A percentile compares a stretch with the other conserved stretches of the same genome.
Evolutionary conservation across 164 flowering plant species (phyloP).

Genomic region (Nymphaea colorata): DNA sequence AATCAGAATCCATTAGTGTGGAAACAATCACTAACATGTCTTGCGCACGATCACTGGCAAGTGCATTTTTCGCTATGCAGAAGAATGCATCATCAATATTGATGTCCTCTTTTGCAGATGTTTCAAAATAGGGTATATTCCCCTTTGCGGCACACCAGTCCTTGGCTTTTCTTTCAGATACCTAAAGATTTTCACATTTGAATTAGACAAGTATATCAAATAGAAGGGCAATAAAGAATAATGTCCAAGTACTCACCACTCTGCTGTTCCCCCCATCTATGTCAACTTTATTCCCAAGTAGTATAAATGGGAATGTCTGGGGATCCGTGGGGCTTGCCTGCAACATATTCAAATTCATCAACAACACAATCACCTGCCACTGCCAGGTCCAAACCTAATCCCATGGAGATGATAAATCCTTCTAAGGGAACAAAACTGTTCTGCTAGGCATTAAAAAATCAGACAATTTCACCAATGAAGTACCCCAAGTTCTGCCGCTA

Average conservation of each 20-base stretch:
- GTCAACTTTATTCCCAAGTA: constrained; percentile 89
- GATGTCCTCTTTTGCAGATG: constrained; percentile 85
- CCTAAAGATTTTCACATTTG: constrained; percentile 30
- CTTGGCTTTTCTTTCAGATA: constrained; percentile 89
- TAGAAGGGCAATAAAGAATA: background rate
- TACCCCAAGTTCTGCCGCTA: too few relatives aligned
- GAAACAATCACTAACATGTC: constrained; percentile 62
- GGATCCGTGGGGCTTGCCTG: constrained; percentile 86
- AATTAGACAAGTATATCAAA: background rate
- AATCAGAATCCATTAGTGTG: background rate
- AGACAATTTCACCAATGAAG: too few relatives aligned
- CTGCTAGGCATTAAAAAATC: too few relatives aligned
- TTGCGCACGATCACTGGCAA: constrained; percentile 65
- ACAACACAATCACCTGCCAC: too few relatives aligned
- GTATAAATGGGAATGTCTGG: constrained; percentile 68
- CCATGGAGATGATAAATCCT: too few relatives aligned
- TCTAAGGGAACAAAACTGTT: too few relatives aligned
- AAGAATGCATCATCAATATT: constrained; percentile 87
- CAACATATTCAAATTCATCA: background rate
- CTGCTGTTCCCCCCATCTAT: constrained; percentile 94
- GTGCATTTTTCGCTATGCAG: constrained; percentile 71
- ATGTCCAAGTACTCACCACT: constrained; percentile 44
- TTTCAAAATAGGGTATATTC: constrained; percentile 89
- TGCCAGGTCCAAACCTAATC: too few relatives aligned
- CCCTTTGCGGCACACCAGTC: constrained; percentile 94